Base-by-base conservation (phyloP, 768 basidiomycete genomes). In the Pleurotus pulmonarius region DNA sequence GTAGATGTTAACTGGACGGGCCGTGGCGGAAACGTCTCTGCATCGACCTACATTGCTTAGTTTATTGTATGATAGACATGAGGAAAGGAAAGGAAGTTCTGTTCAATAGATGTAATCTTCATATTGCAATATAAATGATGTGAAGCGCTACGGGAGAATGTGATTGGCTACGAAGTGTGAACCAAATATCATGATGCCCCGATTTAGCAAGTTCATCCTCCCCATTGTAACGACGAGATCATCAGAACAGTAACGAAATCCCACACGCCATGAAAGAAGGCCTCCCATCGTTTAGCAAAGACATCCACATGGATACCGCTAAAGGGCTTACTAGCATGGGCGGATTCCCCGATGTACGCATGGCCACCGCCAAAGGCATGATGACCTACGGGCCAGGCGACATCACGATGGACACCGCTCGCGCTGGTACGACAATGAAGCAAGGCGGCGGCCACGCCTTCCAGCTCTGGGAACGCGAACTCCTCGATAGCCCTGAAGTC, bases 1-100 rank as follows among this genome's bases (percentile, higher is more conserved):
- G 37, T 58, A 90, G 96, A 99, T 77, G 80, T 96, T 77, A 98
- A 97, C 82, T 98, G 96, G 96, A 98, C 95, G 63, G 96, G 96
- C 47, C 92, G 93, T 62, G 96, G 96, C 49, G 96, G 96, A 62
- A 93, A 87, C 63, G 94, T 96, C 56, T 93, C 96, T 55, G 89
- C 94, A 38, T 87, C 84, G 59, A 85, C 88, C 52, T 98, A 98
- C 82, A 79, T 74, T 68, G 76, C 81, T 63, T 83, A 72, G 67
- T 7, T n/a, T 46, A 34, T 34, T 61, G 55, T 61, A n/a, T 3
- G 41, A 15, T 44, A 44, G n/a, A 13, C n/a, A 55, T 45, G 55
- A 51, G 45, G 20, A 22, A 59, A 56, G 55, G 45, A 49, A 20
- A 40, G 43, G 24, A 58, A 24, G 20, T 4, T 1, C 1, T 34